These are phyloP conservation scores for Populus nigra DNA, from an alignment of 345 rosid species.

Conservation along the genomic window DNA sequence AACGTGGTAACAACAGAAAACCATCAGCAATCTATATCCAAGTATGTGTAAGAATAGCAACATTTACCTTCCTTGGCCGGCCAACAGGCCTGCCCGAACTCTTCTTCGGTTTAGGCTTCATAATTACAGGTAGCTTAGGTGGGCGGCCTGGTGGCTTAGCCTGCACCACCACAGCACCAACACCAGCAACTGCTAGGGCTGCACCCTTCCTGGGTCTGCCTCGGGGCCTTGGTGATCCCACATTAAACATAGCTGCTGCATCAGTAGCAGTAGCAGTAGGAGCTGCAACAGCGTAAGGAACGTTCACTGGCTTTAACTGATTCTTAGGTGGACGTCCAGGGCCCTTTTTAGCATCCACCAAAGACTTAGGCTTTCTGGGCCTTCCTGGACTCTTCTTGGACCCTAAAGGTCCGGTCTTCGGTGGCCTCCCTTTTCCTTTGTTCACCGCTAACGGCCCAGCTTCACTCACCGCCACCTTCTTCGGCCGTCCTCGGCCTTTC, in stretches of 20 bases:
- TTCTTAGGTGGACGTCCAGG: conserved; percentile 35
- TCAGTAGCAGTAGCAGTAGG: neutral
- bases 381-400: conserved; percentile 35
- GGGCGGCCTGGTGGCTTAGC: conserved; percentile 55
- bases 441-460: conserved; percentile 4
- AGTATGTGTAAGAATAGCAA: neutral
- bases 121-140: conserved; percentile 35
- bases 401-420: conserved; percentile 20
- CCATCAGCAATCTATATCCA: no score
- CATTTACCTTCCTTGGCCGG: conserved; percentile 63
- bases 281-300: conserved; percentile 20
- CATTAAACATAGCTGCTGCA: neutral
- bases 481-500: conserved; percentile 50
- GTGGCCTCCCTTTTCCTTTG: conserved; percentile 46
- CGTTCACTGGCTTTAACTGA: conserved; percentile 21
- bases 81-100: conserved; percentile 52
- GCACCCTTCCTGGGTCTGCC: conserved; percentile 56
- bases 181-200: neutral
- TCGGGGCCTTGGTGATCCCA: conserved; percentile 26
- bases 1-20: neutral
- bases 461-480: conserved; percentile 24
- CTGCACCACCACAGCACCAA: conserved; percentile 5
- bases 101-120: conserved; percentile 27
- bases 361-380: conserved; percentile 40
- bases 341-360: conserved; percentile 25